Conservation (phyloP, 768 basidiomycete species). For the Podaxis mareebaensis region DNA sequence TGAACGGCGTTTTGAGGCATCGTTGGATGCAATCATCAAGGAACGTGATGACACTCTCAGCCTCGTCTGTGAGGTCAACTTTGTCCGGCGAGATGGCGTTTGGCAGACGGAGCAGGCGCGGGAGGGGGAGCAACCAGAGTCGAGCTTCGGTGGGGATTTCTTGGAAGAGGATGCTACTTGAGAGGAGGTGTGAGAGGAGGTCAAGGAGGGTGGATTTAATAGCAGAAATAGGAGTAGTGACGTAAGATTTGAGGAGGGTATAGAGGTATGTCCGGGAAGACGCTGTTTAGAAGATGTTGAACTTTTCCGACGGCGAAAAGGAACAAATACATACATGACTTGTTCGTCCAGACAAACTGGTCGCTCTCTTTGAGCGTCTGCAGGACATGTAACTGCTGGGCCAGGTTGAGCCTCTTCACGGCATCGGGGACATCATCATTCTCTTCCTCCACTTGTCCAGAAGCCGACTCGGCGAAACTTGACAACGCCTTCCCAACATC, state of each 20-base stretch:
- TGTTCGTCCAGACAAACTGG: conserved; percentile 78
- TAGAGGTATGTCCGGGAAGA: conserved; percentile 63
- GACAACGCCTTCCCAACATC: conserved; percentile 81
- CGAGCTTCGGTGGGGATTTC: conserved; percentile 69
- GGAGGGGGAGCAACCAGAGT: conserved; percentile 74
- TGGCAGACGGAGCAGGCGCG: conserved; percentile 38
- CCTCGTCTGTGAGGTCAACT: conserved; percentile 54
- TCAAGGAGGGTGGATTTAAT: conserved; percentile 42
- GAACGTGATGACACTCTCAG: conserved; percentile 59
- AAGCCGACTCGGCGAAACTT: conserved; percentile 33
- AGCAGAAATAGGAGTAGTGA: conserved; percentile 46
- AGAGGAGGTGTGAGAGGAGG: conserved; percentile 68
- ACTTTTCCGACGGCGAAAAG: background rate
- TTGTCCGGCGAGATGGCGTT: conserved; percentile 51
- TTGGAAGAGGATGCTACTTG: conserved; percentile 77
- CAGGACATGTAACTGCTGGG: conserved; percentile 76
- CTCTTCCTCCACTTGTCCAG: conserved; percentile 21
- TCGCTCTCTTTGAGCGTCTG: conserved; percentile 73
- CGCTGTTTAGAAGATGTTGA: background rate
- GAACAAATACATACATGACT: conserved; percentile 52
- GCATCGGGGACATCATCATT: conserved; percentile 24
- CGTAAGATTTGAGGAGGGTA: conserved; percentile 68
- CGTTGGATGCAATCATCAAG: conserved; percentile 86
- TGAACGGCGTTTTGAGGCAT: conserved; percentile 80
- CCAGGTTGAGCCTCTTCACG: conserved; percentile 37